A percentile compares a stretch with the other conserved stretches of the same genome.
Conservation (phyloP, 768 basidiomycete genomes). For the Trichaptum fuscoviolaceum region DNA sequence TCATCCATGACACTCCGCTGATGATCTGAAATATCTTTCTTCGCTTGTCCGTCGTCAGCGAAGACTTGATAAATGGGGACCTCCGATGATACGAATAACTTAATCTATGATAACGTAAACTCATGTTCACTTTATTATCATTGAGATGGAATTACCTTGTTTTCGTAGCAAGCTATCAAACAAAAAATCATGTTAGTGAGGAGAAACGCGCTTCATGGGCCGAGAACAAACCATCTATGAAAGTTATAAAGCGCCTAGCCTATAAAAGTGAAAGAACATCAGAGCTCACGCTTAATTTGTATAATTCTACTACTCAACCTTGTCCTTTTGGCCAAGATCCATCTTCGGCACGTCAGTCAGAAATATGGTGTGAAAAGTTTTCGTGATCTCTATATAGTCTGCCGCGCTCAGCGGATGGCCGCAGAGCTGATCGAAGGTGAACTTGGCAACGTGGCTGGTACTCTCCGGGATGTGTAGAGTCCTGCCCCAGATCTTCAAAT, state of each 20-base stretch:
- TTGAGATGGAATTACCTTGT: constrained; percentile 46
- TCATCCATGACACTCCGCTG: constrained; percentile 96
- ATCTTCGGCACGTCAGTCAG: constrained; percentile 84
- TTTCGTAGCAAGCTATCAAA: constrained; percentile 79
- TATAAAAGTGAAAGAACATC: constrained; percentile 23
- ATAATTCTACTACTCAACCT: constrained; percentile 37
- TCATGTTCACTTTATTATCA: not conserved
- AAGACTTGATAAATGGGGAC: constrained; percentile 90
- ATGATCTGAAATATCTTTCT: constrained; percentile 61
- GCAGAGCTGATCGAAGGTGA: constrained; percentile 82
- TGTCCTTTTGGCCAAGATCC: constrained; percentile 81
- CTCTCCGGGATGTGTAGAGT: constrained; percentile 73
- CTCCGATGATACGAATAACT: constrained; percentile 87
- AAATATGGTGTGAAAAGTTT: constrained; percentile 83
- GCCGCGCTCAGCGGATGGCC: constrained; percentile 88
- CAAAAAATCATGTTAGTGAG: not conserved
- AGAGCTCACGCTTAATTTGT: constrained; percentile 6
- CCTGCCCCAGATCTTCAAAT: constrained; percentile 89
- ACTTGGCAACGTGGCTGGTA: constrained; percentile 74
- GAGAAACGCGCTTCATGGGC: constrained; percentile 7
- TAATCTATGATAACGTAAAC: constrained; percentile 49
- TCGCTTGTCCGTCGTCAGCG: constrained; percentile 54
- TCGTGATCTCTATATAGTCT: constrained; percentile 93
- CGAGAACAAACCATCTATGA: constrained; percentile 73
- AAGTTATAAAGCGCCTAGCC: constrained; percentile 96